Base-by-base conservation (phyloP, 2,329 filamentous ascomycete genomes). In the Pseudonectria foliicola region DNA sequence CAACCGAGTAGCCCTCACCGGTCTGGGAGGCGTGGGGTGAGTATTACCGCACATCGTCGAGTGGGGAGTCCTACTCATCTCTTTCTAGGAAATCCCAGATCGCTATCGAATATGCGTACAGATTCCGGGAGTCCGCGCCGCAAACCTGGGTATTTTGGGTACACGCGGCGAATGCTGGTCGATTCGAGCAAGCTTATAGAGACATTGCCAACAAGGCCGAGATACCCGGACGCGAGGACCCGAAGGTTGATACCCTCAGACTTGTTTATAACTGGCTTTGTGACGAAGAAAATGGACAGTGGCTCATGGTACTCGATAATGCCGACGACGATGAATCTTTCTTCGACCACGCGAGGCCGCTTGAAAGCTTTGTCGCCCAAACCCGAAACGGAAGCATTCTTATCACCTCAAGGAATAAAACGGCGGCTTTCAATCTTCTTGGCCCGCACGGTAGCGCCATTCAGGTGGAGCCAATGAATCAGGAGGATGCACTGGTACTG, bases 81-180 rank as follows among this genome's bases (percentile, higher is more conserved):
- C 27, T 23, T 16, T 2, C 32, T 10, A 54, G 50, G 1, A 54
- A 53, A 46, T 53, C 46, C 0, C 41, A 54, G 29, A 11, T 53
- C 33, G 54, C 56, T 8, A 63, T 65, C 31, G 46, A 63, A 47
- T 63, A 62, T 31, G 49, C 51, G 1, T 53, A 64, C 37, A 44
- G 40, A 30, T 39, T 48, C n/a, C 45, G 42, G 38, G 40, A 53
- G 0, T 34, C 33, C 15, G 53, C 42, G 14, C 48, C 52, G 0
- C 23, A 49, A n/a, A 56, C 46, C 12, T 59, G 46, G 46, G 44
- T 64, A 23, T 62, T 63, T 36, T 67, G 55, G 61, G 44, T 64
- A 6, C 46, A 64, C 38, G 55, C 57, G 3, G 56, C 51, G 33
- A 59, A 55, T 32, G 41, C 42, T 1, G 43, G 50, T 25, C 47